Base-by-base conservation (phyloP, 192 early-diverging fungal genomes). In the Kickxella alabastrina region DNA sequence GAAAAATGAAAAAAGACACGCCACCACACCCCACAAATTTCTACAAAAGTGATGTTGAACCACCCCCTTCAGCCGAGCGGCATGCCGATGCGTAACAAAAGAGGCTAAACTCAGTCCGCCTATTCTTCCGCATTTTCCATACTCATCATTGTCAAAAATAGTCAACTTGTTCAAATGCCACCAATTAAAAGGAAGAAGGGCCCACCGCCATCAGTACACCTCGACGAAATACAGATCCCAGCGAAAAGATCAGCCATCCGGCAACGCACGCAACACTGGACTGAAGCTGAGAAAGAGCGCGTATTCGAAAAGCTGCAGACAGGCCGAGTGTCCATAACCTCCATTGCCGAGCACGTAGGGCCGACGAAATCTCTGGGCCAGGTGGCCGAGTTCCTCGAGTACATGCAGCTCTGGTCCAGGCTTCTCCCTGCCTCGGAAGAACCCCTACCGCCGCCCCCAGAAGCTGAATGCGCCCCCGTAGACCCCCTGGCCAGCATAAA, bases 301-400 rank as follows among this genome's bases (percentile, higher is more conserved):
- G 48, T 75, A 9, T 29, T 46, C 10, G 37, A 48, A 14, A 49
- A 38, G 14, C 57, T 68, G 24, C 19, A 18, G 4, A n/a, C 26
- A 3, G 72, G 72, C 8, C 39, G 65, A 6, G 48, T 43, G 10
- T 55, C 72, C 18, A 19, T 56, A 12, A 43, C 41, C 21, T 31
- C 42, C 12, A 43, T 68, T 4, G 29, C 53, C 10, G 42, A 21
- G 10, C 51, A 50, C n/a, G 49, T 75, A 24, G 61, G 53, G 29
- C 22, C 45, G 10, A 64, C 56, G 32, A 75, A 68, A 26, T 59
- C 72, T 0, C 50, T 75, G 40, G 27, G 72, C 10, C 72, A 75
- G 23, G 65, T 75, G 1, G 61, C 72, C 15, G 60, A 75, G 27
- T 65, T 49, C 29, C 43, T 75, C 22, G 72, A 75, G 31, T 35